These are phyloP conservation scores for Acorus gramineus DNA, from an alignment of 106 monocot species.

Conservation along the genomic window DNA sequence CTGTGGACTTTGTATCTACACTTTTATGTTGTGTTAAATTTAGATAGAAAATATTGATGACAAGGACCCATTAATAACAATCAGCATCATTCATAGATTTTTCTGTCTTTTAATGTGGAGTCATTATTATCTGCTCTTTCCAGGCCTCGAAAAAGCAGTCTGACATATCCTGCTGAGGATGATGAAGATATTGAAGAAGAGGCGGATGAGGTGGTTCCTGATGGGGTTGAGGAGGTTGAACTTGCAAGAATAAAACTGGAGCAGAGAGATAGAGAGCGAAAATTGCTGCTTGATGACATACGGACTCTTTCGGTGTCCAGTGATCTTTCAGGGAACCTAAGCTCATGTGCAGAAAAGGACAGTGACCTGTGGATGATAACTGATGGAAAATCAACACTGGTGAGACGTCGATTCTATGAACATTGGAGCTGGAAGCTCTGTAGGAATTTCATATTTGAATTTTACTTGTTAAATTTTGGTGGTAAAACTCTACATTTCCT, in stretches of 20 bases:
- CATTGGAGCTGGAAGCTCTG: too few relatives aligned
- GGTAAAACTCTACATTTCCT: too few relatives aligned
- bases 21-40: too few relatives aligned
- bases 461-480: too few relatives aligned
- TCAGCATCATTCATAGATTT: too few relatives aligned
- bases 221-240: constrained; percentile 96
- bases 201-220: constrained; percentile 91
- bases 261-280: constrained; percentile 72
- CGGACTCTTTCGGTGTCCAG: constrained; percentile 29
- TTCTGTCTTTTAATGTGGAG: too few relatives aligned
- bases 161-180: constrained; percentile 67
- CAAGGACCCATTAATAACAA: too few relatives aligned
- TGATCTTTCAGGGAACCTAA: constrained; percentile 19
- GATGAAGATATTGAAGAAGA: constrained; percentile 84
- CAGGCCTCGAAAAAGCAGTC: constrained; percentile 74
- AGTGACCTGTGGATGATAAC: constrained; percentile 55
- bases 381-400: constrained; percentile 57
- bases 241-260: constrained; percentile 87
- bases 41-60: too few relatives aligned
- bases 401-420: constrained; percentile 1
- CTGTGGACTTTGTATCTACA: too few relatives aligned
- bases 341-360: constrained; percentile 20
- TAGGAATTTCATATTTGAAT: too few relatives aligned
- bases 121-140: neutral
- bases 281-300: constrained; percentile 84